A percentile compares a stretch with the other conserved stretches of the same genome.
Conservation (phyloP, 2,329 filamentous ascomycete genomes). For the Stagonosporopsis vannaccii region DNA sequence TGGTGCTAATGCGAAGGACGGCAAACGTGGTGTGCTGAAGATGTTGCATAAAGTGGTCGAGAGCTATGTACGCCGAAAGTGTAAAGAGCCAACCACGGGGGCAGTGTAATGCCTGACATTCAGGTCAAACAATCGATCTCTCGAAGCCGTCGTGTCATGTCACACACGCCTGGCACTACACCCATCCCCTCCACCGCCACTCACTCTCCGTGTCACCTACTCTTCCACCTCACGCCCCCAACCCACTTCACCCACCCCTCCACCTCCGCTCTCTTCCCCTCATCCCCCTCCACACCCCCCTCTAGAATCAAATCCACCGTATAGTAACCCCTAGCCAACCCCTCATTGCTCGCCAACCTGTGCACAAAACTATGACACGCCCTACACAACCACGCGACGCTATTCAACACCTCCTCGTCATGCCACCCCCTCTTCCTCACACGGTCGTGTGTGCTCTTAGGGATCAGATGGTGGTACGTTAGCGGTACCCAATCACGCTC, state of each 20-base stretch:
- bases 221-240: conserved; percentile 76
- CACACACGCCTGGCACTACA: neutral
- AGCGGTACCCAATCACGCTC: conserved; percentile 75
- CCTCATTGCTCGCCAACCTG: conserved; percentile 76
- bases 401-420: conserved; percentile 74
- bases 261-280: conserved; percentile 73
- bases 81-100: no score
- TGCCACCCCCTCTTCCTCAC: conserved; percentile 82
- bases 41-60: no score
- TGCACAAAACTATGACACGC: conserved; percentile 87
- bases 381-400: conserved; percentile 85
- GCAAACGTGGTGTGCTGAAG: no score
- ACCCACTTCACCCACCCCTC: conserved; percentile 76
- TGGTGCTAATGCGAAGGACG: no score
- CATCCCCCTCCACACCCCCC: conserved; percentile 73
- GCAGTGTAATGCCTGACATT: neutral
- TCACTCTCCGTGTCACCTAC: no score
- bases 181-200: neutral
- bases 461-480: conserved; percentile 87
- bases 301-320: conserved; percentile 74
- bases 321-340: conserved; percentile 74
- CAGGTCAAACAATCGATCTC: neutral
- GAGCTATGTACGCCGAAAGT: no score
- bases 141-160: neutral
- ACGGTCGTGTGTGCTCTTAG: conserved; percentile 77